Evolutionary conservation across 2,329 filamentous ascomycete species (phyloP).

Genomic region (Diaporthe vaccinii): DNA sequence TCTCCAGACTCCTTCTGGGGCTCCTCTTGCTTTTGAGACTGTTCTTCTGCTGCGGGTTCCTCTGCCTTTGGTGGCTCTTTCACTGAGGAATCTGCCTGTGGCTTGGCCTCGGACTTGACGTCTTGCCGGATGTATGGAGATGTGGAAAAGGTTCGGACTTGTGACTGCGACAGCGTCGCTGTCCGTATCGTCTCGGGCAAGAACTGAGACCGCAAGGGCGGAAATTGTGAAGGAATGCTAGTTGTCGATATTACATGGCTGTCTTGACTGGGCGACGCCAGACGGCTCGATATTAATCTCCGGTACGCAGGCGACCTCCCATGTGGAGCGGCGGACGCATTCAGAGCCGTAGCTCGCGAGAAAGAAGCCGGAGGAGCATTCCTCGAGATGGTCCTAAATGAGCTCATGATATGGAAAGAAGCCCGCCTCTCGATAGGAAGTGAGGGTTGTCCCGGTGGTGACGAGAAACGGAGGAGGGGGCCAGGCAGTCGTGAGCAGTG

Average conservation of each 20-base stretch:
- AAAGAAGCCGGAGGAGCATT: constrained; percentile 59
- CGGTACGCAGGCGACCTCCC: constrained; percentile 63
- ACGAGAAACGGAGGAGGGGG: constrained; percentile 17
- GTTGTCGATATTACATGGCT: constrained; percentile 48
- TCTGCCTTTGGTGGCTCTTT: constrained; percentile 48
- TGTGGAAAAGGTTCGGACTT: constrained; percentile 56
- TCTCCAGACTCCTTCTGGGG: constrained; percentile 60
- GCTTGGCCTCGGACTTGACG: constrained; percentile 50
- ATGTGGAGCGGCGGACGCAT: constrained; percentile 49
- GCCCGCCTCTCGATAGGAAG: constrained; percentile 44
- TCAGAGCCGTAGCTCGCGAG: constrained; percentile 56
- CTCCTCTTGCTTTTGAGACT: constrained; percentile 55
- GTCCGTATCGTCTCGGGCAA: constrained; percentile 56
- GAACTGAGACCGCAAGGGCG: constrained; percentile 62
- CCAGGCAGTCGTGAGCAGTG: neutral
- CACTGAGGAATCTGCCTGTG: constrained; percentile 55
- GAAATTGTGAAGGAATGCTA: constrained; percentile 49
- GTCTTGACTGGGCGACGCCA: constrained; percentile 47
- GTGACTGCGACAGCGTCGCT: constrained; percentile 45
- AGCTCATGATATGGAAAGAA: constrained; percentile 58
- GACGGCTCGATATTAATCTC: constrained; percentile 57
- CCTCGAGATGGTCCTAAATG: constrained; percentile 57
- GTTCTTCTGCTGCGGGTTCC: constrained; percentile 50
- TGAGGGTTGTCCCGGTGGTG: constrained; percentile 18
- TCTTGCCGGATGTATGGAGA: constrained; percentile 51